Evolutionary conservation across 2,329 filamentous ascomycete species (phyloP).

Genomic region (Trichoderma koningii): DNA sequence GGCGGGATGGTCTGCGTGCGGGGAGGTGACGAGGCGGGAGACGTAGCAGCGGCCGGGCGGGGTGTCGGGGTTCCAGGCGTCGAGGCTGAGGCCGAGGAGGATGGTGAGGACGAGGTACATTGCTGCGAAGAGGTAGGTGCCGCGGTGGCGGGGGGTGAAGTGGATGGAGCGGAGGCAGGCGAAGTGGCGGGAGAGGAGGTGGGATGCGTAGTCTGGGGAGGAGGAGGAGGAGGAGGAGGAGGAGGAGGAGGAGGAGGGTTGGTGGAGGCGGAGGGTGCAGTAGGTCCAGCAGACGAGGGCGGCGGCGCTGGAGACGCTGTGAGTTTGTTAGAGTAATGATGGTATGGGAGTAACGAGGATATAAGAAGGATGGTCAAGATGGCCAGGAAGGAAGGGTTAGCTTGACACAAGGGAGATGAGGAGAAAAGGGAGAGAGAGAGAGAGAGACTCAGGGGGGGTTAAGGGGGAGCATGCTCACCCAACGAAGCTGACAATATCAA

Average conservation of each 20-base stretch:
- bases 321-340: neutral
- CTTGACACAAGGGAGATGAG: no score
- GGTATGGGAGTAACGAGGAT: no score
- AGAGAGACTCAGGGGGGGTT: neutral
- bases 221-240: neutral
- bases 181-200: neutral
- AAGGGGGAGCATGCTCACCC: constrained; percentile 30
- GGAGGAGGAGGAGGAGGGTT: neutral
- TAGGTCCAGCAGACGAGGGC: constrained; percentile 40
- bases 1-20: constrained; percentile 32
- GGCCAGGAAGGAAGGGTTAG: neutral
- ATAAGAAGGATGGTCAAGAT: neutral
- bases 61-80: constrained; percentile 33
- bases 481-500: constrained; percentile 40
- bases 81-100: constrained; percentile 35
- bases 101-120: constrained; percentile 37
- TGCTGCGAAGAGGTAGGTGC: constrained; percentile 35
- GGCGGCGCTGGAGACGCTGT: constrained; percentile 33
- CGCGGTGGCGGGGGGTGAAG: constrained; percentile 33
- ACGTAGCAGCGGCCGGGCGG: constrained; percentile 36
- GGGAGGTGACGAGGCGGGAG: constrained; percentile 28
- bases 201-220: neutral
- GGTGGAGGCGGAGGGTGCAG: constrained; percentile 31
- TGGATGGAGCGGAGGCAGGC: constrained; percentile 18
- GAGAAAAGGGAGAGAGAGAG: neutral